phyloP scores from a whole-genome alignment of 805 yeast genomes.

The Ogataea parapolymorpha region DNA sequence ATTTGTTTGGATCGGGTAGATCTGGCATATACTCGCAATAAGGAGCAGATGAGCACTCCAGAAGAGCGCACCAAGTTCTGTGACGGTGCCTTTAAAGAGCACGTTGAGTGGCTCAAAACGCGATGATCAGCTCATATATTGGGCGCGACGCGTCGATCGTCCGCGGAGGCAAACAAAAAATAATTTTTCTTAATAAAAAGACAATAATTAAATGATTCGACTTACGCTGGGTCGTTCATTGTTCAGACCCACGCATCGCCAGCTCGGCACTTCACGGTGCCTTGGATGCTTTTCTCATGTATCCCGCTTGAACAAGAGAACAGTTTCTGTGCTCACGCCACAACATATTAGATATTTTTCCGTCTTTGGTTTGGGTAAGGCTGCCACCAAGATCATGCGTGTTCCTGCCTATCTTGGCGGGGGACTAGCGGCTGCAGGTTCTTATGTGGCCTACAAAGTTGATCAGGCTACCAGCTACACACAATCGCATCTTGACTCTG shows the following conservation, averaged over 20 bases:
- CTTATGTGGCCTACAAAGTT: conserved; percentile 87
- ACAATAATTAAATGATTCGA: conserved; percentile 2
- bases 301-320: conserved; percentile 1
- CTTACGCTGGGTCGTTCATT: not conserved
- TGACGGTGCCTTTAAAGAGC: conserved; percentile 14
- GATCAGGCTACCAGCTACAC: conserved; percentile 80
- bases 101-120: conserved; percentile 14
- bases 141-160: conserved; percentile 5
- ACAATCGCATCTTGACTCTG: conserved; percentile 57
- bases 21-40: conserved; percentile 14
- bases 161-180: conserved; percentile 1
- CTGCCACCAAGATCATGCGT: conserved; percentile 51
- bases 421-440: conserved; percentile 90
- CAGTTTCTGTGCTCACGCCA: conserved; percentile 3
- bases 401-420: conserved; percentile 86
- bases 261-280: not conserved
- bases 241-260: not conserved
- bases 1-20: conserved; percentile 17
- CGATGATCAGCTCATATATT: not conserved
- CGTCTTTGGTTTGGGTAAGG: conserved; percentile 45
- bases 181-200: not conserved
- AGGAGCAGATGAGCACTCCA: conserved; percentile 11
- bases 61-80: conserved; percentile 18
- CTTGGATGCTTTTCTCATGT: not conserved
- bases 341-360: conserved; percentile 25